These are phyloP conservation scores for Myochromella boudieri DNA, from an alignment of 768 basidiomycete species.

Conservation along the genomic window DNA sequence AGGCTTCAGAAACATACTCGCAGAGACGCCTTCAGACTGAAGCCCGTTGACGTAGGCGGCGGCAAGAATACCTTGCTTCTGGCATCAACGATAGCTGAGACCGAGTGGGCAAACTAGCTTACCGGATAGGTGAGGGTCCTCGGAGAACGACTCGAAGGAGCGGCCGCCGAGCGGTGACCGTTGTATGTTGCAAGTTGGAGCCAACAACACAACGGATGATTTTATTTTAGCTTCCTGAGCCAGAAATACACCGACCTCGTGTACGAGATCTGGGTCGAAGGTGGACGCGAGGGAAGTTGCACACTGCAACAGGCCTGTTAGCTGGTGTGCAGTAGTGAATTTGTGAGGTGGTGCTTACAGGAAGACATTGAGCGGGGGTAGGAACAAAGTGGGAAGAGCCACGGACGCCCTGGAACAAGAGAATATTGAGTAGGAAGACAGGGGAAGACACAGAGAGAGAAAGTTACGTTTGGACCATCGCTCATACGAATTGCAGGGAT, in stretches of 20 bases:
- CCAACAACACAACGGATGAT: slow-evolving; percentile 61
- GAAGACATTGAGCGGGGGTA: slow-evolving; percentile 64
- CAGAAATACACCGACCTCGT: slow-evolving; percentile 56
- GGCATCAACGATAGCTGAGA: not conserved
- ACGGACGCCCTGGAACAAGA: slow-evolving; percentile 55
- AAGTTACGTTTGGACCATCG: slow-evolving; percentile 64
- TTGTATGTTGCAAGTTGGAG: slow-evolving; percentile 77
- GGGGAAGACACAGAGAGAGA: slow-evolving; percentile 7
- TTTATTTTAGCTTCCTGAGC: slow-evolving; percentile 67
- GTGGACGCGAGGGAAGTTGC: slow-evolving; percentile 71
- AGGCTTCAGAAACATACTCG: slow-evolving; percentile 33
- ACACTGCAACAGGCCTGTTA: slow-evolving; percentile 35
- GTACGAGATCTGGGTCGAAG: slow-evolving; percentile 61
- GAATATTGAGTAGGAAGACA: not conserved
- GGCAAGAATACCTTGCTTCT: slow-evolving; percentile 48
- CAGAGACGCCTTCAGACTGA: slow-evolving; percentile 63
- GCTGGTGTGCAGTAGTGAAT: not conserved
- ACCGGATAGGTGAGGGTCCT: slow-evolving; percentile 70
- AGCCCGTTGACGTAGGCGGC: slow-evolving; percentile 70
- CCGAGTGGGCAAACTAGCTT: slow-evolving; percentile 1
- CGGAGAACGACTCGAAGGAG: slow-evolving; percentile 72
- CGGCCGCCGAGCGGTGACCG: slow-evolving; percentile 60
- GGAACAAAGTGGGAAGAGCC: slow-evolving; percentile 66
- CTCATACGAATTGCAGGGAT: slow-evolving; percentile 72
- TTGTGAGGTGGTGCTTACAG: slow-evolving; percentile 36